A percentile compares a stretch with the other conserved stretches of the same genome.
phyloP scores from a whole-genome alignment of 768 basidiomycete species.

The Lentinula aciculospora region DNA sequence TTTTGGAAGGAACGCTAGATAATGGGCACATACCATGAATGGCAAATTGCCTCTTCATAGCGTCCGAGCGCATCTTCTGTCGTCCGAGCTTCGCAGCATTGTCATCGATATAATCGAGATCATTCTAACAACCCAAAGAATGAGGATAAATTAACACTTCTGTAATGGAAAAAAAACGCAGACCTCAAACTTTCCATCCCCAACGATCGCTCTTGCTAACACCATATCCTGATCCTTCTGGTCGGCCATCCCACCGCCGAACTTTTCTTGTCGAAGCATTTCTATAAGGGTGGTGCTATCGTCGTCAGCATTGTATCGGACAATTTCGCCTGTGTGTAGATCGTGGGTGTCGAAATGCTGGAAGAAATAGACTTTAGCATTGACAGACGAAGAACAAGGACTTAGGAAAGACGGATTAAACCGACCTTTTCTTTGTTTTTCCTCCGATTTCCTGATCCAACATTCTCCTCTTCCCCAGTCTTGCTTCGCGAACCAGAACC shows the following conservation, averaged over 20 bases:
- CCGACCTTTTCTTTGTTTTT: conserved; percentile 71
- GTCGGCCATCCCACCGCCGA: conserved; percentile 83
- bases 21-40: conserved; percentile 75
- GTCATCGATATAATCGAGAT: conserved; percentile 94
- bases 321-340: conserved; percentile 81
- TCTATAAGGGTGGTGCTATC: conserved; percentile 83
- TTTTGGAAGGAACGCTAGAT: background rate
- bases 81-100: conserved; percentile 90
- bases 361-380: background rate
- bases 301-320: conserved; percentile 89
- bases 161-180: background rate
- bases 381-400: background rate
- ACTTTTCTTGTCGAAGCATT: conserved; percentile 88
- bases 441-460: conserved; percentile 74
- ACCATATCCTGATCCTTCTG: conserved; percentile 91
- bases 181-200: conserved; percentile 85
- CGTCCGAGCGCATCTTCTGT: conserved; percentile 94
- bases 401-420: background rate
- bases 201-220: conserved; percentile 82
- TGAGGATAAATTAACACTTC: background rate
- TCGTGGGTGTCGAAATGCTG: conserved; percentile 83
- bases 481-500: conserved; percentile 67
- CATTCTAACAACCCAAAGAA: conserved; percentile 41
- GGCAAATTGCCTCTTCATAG: conserved; percentile 95
- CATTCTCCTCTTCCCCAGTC: conserved; percentile 48